These are phyloP conservation scores for Pseudozyma sp. DNA, from an alignment of 1,284 basidiomycete species.

Conservation along the genomic window DNA sequence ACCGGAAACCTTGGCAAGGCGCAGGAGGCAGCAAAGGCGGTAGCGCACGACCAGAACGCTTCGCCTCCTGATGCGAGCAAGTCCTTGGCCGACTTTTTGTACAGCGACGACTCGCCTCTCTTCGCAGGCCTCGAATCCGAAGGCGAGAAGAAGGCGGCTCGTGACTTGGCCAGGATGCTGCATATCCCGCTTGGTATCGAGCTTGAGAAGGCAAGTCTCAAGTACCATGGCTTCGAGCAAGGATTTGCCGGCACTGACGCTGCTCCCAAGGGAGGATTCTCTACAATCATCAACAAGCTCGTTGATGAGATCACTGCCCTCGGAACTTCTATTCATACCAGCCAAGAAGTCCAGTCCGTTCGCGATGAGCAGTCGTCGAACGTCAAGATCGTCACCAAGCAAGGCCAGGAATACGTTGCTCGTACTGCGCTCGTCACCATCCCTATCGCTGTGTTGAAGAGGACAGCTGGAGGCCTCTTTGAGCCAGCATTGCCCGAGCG, in stretches of 20 bases:
- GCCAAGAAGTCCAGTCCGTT: constrained; percentile 53
- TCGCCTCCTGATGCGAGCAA: constrained; percentile 48
- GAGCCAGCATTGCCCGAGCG: constrained; percentile 65
- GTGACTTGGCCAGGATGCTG: constrained; percentile 70
- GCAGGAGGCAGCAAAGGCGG: constrained; percentile 37
- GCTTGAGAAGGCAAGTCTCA: constrained; percentile 67
- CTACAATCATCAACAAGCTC: constrained; percentile 67
- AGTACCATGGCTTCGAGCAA: constrained; percentile 68
- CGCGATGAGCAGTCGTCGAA: constrained; percentile 21
- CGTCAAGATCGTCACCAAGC: constrained; percentile 43
- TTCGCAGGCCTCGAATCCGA: constrained; percentile 41
- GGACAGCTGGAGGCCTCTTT: constrained; percentile 55
- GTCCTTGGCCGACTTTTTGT: constrained; percentile 68
- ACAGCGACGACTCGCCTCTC: constrained; percentile 64
- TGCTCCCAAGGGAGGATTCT: constrained; percentile 72
- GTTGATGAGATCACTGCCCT: constrained; percentile 65
- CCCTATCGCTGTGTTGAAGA: constrained; percentile 70
- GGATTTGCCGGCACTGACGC: constrained; percentile 72
- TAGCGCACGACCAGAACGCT: constrained; percentile 41
- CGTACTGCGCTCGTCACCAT: constrained; percentile 66
- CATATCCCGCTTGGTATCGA: constrained; percentile 72
- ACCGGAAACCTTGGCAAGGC: constrained; percentile 48
- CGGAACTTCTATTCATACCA: constrained; percentile 69
- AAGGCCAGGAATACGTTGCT: constrained; percentile 54
- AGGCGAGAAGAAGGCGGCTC: constrained; percentile 76